These are phyloP conservation scores for Wickerhamomyces hampshirensis DNA, from an alignment of 805 yeast genomes.

Conservation along the genomic window DNA sequence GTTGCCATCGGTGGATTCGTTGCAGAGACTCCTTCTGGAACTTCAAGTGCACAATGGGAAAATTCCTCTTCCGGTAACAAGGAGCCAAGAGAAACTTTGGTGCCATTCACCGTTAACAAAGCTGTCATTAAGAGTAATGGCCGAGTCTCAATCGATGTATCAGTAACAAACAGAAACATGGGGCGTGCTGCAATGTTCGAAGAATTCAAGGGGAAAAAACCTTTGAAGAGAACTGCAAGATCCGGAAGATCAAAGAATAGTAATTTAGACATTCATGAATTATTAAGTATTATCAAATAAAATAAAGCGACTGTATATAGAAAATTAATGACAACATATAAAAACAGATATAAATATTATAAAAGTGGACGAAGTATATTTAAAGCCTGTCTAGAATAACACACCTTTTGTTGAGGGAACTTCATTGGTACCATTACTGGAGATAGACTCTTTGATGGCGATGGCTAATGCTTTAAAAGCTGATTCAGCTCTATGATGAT, in stretches of 20 bases:
- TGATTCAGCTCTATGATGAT: slow-evolving; percentile 93
- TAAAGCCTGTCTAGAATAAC: slow-evolving; percentile 40
- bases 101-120: slow-evolving; percentile 39
- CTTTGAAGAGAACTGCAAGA: not conserved
- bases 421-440: slow-evolving; percentile 81
- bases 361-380: slow-evolving; percentile 1
- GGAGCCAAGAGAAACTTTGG: slow-evolving; percentile 37
- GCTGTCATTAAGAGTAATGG: too few relatives aligned
- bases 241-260: not conserved
- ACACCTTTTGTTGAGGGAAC: slow-evolving; percentile 98
- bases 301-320: not conserved
- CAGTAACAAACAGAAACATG: too few relatives aligned
- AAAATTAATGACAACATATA: not conserved
- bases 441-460: slow-evolving; percentile 81
- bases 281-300: not conserved
- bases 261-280: not conserved
- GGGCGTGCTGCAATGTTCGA: too few relatives aligned
- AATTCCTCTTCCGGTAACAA: slow-evolving; percentile 34
- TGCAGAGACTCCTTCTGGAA: slow-evolving; percentile 28
- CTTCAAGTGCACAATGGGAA: slow-evolving; percentile 29
- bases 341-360: not conserved
- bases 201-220: too few relatives aligned
- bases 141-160: too few relatives aligned
- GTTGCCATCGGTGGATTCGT: slow-evolving; percentile 59
- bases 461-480: slow-evolving; percentile 96